phyloP scores from a whole-genome alignment of 2,329 filamentous ascomycete genomes.

The Cercospora sp. region DNA sequence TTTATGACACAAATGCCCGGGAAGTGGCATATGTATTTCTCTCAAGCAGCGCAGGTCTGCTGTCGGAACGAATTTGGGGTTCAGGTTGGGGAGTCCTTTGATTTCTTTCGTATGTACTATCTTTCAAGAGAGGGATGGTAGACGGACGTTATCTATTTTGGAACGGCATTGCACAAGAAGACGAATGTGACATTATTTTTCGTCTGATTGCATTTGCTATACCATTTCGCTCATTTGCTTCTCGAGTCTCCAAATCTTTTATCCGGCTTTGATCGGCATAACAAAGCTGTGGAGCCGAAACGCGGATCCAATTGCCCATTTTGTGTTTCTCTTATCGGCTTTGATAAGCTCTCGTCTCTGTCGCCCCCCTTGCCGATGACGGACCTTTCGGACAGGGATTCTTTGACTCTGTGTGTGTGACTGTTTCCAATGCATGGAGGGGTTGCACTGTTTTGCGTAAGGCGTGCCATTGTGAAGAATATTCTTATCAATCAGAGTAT shows the following conservation, averaged over 20 bases:
- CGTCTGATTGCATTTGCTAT: background rate
- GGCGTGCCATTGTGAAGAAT: background rate
- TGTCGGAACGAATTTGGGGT: background rate
- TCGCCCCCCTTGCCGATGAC: background rate
- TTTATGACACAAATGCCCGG: background rate
- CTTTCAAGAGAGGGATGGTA: background rate
- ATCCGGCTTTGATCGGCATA: background rate
- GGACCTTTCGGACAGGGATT: background rate
- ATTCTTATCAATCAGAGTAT: background rate
- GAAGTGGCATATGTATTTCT: background rate
- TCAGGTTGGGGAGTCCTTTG: background rate
- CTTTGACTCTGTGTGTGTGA: background rate
- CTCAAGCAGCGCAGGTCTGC: background rate
- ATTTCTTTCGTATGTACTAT: background rate
- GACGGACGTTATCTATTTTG: background rate
- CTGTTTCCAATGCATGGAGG: background rate
- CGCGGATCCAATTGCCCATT: background rate
- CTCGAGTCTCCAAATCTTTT: background rate
- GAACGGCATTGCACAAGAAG: background rate
- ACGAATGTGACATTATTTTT: background rate
- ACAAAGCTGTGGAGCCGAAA: background rate
- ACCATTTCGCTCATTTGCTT: background rate
- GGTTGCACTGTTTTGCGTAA: background rate
- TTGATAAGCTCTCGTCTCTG: background rate
- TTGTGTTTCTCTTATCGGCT: background rate